Evolutionary conservation across 257 asterid genomes (phyloP).

Genomic region (Solanum paucissectum): DNA sequence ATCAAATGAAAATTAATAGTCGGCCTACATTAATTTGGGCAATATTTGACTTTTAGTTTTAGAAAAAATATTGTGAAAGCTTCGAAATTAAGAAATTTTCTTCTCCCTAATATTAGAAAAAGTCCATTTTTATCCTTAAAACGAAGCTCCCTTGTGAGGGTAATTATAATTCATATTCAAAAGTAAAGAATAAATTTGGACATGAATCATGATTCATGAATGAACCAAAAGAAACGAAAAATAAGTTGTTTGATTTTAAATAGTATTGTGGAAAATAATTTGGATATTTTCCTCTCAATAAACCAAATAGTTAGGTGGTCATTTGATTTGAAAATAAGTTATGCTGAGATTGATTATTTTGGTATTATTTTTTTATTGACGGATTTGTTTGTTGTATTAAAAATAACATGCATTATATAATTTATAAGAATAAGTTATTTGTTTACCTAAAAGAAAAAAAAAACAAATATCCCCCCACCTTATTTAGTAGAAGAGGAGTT

Average conservation of each 20-base stretch:
- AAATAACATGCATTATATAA: background rate
- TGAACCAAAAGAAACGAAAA: background rate
- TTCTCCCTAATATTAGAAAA: too few relatives aligned
- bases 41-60: background rate
- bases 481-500: background rate
- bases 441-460: too few relatives aligned
- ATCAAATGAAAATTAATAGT: background rate
- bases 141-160: background rate
- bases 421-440: too few relatives aligned
- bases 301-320: too few relatives aligned
- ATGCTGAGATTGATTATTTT: too few relatives aligned
- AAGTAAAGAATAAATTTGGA: background rate
- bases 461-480: background rate
- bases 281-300: background rate
- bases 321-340: background rate
- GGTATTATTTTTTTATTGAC: too few relatives aligned
- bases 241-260: background rate
- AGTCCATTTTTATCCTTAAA: background rate
- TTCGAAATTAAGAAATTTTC: too few relatives aligned
- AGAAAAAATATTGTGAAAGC: too few relatives aligned
- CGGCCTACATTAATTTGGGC: background rate
- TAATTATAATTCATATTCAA: background rate
- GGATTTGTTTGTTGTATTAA: background rate
- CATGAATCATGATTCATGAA: background rate
- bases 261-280: background rate